phyloP scores from a whole-genome alignment of 129 eudicot species.

The Pseudognaphalium luteoalbum region DNA sequence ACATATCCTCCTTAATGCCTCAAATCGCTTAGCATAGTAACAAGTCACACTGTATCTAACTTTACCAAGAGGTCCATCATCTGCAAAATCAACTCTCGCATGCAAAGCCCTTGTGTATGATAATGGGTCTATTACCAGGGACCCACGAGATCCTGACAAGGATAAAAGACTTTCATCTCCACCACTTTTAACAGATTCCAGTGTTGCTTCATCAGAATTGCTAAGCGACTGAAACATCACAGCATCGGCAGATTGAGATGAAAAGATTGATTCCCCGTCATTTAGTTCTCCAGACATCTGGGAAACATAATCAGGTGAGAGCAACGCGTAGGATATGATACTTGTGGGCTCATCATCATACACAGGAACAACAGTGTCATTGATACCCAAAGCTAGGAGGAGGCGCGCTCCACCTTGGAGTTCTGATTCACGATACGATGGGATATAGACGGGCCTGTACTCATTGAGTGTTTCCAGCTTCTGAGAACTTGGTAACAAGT shows the following conservation, averaged over 20 bases:
- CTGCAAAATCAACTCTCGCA: constrained; percentile 68
- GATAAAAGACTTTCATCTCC: constrained; percentile 72
- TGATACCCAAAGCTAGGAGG: constrained; percentile 62
- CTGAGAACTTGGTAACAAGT: constrained; percentile 50
- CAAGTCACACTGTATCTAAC: constrained; percentile 79
- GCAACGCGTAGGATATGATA: constrained; percentile 74
- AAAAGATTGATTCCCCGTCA: constrained; percentile 54
- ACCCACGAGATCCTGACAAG: constrained; percentile 59
- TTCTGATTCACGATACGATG: constrained; percentile 61
- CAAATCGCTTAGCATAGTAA: constrained; percentile 86
- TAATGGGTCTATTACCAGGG: constrained; percentile 58
- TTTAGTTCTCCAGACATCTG: constrained; percentile 70
- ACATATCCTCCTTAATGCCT: constrained; percentile 84
- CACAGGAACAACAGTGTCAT: constrained; percentile 81
- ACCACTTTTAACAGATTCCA: constrained; percentile 54
- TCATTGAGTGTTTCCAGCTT: constrained; percentile 58
- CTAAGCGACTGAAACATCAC: constrained; percentile 47
- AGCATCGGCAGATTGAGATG: constrained; percentile 59
- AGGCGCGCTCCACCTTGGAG: constrained; percentile 68
- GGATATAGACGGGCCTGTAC: constrained; percentile 72
- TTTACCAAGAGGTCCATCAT: constrained; percentile 73
- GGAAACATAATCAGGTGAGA: constrained; percentile 54
- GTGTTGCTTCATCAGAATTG: constrained; percentile 56
- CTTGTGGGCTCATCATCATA: constrained; percentile 98
- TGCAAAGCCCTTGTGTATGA: constrained; percentile 74